phyloP scores from a whole-genome alignment of 768 basidiomycete genomes.

The Lepiota subincarnata region DNA sequence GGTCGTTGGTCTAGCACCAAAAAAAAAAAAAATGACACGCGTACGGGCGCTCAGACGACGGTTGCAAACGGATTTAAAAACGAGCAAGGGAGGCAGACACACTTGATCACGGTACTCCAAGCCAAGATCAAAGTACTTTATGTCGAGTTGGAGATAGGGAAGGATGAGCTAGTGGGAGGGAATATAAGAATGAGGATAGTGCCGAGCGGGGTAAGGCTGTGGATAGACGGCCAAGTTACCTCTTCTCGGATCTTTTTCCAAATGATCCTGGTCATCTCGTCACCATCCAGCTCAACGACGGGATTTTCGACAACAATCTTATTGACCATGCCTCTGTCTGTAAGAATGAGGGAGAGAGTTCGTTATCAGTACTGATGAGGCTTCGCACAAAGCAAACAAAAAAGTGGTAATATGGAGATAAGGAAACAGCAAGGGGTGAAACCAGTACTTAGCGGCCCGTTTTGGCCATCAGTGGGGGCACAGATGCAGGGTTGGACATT shows the following conservation, averaged over 20 bases:
- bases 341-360: neutral
- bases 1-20: slow-evolving; percentile 90
- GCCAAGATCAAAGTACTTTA: slow-evolving; percentile 99
- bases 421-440: neutral
- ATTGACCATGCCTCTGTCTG: slow-evolving; percentile 25
- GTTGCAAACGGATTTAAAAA: neutral
- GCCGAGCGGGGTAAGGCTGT: neutral
- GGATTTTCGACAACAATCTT: slow-evolving; percentile 86
- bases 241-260: slow-evolving; percentile 98
- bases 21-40: no score
- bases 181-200: neutral
- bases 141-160: slow-evolving; percentile 90
- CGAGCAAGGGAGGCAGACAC: slow-evolving; percentile 14
- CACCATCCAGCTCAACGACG: slow-evolving; percentile 92
- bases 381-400: neutral
- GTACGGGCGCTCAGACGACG: neutral
- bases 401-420: neutral
- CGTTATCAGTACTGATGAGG: neutral
- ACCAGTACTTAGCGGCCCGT: no score
- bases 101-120: slow-evolving; percentile 89
- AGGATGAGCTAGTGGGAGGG: slow-evolving; percentile 72
- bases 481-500: neutral
- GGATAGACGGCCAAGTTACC: slow-evolving; percentile 42
- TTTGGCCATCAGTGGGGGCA: no score
- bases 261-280: slow-evolving; percentile 99